Conservation (phyloP, 176 grass and related monocot species). For the Oryza nivara region DNA sequence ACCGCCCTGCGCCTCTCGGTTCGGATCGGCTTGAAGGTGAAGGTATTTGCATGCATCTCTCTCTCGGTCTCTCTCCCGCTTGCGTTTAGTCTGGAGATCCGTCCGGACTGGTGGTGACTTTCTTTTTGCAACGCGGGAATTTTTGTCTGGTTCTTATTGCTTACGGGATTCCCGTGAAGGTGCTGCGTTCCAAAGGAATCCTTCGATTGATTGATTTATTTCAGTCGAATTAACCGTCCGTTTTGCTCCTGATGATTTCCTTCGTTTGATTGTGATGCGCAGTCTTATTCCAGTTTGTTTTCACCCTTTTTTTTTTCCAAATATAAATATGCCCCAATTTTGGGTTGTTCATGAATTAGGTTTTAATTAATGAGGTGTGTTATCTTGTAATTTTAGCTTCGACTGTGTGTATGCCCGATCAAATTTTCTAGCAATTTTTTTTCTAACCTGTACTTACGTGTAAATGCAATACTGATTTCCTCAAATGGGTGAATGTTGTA, state of each 20-base stretch:
- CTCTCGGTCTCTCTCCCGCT: background rate
- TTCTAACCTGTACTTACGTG: background rate
- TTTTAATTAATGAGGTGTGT: too few species aligned
- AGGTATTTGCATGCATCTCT: background rate
- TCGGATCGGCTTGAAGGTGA: background rate
- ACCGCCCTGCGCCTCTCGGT: background rate
- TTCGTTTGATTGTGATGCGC: background rate
- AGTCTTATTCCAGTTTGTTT: too few species aligned
- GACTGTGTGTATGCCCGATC: background rate
- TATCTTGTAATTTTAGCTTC: background rate
- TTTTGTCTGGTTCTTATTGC: background rate
- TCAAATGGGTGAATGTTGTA: background rate
- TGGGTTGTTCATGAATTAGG: background rate
- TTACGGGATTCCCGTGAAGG: background rate
- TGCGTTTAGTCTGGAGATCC: background rate
- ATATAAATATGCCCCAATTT: background rate
- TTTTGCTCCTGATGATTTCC: background rate
- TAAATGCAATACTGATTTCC: background rate
- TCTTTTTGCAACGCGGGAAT: background rate
- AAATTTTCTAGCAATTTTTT: too few species aligned
- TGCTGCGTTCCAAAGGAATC: background rate
- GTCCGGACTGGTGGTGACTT: background rate
- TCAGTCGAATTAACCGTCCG: background rate
- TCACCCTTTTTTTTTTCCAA: too few species aligned
- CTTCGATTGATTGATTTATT: background rate